A percentile compares a stretch with the other conserved stretches of the same genome.
These are phyloP conservation scores for Phytophthora pseudosyringae DNA, from an alignment of 352 stramenopile genomes.

Conservation along the genomic window DNA sequence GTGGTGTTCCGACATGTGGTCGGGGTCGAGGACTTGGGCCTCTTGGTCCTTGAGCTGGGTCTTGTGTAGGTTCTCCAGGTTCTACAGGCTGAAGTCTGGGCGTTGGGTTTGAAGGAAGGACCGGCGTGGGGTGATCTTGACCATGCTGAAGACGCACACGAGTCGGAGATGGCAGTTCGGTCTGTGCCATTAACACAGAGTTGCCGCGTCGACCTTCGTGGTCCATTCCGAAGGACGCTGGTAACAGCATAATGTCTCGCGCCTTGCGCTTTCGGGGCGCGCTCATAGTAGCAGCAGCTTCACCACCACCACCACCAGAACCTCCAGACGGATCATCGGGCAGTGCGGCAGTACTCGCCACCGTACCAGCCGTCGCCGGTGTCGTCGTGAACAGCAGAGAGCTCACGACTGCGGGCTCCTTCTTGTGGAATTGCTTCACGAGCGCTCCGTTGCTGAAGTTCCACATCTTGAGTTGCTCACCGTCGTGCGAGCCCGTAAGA, in stretches of 20 bases:
- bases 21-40: slow-evolving; percentile 16
- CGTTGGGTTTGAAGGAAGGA: slow-evolving; percentile 5
- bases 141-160: slow-evolving; percentile 36
- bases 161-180: slow-evolving; percentile 62
- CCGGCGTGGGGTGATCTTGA: slow-evolving; percentile 28
- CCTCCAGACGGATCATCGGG: slow-evolving; percentile 15
- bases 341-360: slow-evolving; percentile 24
- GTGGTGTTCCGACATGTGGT: slow-evolving; percentile 1
- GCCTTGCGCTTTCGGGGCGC: slow-evolving; percentile 50
- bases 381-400: slow-evolving; percentile 36
- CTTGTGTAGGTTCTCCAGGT: slow-evolving; percentile 9
- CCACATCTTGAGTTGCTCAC: slow-evolving; percentile 86
- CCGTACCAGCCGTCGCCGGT: slow-evolving; percentile 22
- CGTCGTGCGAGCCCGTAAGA: slow-evolving; percentile 84
- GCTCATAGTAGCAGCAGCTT: slow-evolving; percentile 7
- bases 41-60: slow-evolving; percentile 2
- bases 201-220: slow-evolving; percentile 52
- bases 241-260: slow-evolving; percentile 69
- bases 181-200: slow-evolving; percentile 37
- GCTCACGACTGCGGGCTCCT: slow-evolving; percentile 38
- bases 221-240: slow-evolving; percentile 65
- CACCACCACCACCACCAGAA: background rate
- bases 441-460: slow-evolving; percentile 91
- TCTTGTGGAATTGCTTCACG: slow-evolving; percentile 86
- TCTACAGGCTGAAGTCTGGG: slow-evolving; percentile 8